A percentile compares a stretch with the other conserved stretches of the same genome.
phyloP scores from a whole-genome alignment of 441 rosid species.

The Manihot esculenta region DNA sequence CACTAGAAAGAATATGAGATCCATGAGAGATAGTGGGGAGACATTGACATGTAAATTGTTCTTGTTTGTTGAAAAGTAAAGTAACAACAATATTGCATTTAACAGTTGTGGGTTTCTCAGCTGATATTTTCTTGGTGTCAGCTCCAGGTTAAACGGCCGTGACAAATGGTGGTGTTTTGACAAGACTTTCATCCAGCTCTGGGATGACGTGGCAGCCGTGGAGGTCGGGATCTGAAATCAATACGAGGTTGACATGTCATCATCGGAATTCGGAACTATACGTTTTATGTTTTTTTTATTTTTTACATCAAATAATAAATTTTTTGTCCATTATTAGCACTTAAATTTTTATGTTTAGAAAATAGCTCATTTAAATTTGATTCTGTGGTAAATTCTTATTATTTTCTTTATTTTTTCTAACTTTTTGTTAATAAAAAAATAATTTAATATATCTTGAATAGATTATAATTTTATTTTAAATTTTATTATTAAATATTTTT shows the following conservation, averaged over 20 bases:
- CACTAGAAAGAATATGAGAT: neutral
- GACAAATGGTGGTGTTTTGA: conserved; percentile 5
- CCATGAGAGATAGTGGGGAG: neutral
- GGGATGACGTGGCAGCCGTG: conserved; percentile 11
- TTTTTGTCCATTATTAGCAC: too few species aligned
- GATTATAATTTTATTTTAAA: too few species aligned
- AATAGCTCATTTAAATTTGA: too few species aligned
- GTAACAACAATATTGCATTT: neutral
- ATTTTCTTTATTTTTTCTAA: too few species aligned
- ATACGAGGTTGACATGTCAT: neutral
- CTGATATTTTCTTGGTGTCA: neutral
- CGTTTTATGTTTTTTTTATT: neutral
- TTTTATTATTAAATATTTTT: too few species aligned
- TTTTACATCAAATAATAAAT: neutral
- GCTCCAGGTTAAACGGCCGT: neutral
- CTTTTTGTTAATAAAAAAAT: too few species aligned
- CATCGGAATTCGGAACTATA: too few species aligned
- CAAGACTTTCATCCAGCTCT: neutral
- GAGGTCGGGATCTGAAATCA: neutral
- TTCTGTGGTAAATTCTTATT: too few species aligned
- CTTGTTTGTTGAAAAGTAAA: neutral
- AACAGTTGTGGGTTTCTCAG: neutral
- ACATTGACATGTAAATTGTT: neutral
- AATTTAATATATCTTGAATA: too few species aligned
- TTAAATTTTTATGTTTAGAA: too few species aligned